phyloP scores from a whole-genome alignment of 2,329 filamentous ascomycete species.

The Arthrinium puccinioides region DNA sequence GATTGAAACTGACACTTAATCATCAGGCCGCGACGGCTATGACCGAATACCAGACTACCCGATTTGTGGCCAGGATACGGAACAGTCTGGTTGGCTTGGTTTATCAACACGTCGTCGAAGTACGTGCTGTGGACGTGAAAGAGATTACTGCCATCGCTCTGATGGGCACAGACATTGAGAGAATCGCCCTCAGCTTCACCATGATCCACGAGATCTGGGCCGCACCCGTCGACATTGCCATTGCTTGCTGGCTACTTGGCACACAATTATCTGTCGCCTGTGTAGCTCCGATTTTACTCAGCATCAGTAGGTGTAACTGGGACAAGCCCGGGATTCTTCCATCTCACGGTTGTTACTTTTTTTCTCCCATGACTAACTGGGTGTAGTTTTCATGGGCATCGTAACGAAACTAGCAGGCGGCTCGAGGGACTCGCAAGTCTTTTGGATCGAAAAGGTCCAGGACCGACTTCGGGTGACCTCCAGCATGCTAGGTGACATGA shows the following conservation, averaged over 20 bases:
- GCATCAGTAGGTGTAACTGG: constrained; percentile 3
- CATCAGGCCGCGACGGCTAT: constrained; percentile 12
- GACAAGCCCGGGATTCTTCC: background rate
- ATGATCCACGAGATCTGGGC: constrained; percentile 22
- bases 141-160: constrained; percentile 22
- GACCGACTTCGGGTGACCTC: constrained; percentile 32
- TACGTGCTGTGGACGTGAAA: constrained; percentile 13
- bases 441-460: constrained; percentile 36
- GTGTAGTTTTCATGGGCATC: constrained; percentile 9
- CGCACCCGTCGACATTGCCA: constrained; percentile 15
- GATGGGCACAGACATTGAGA: constrained; percentile 26
- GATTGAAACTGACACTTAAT: background rate
- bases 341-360: too few relatives aligned
- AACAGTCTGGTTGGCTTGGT: constrained; percentile 16
- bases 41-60: constrained; percentile 15
- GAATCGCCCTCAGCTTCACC: constrained; percentile 15
- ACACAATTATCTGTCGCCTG: constrained; percentile 19
- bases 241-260: constrained; percentile 22
- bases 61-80: constrained; percentile 14
- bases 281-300: constrained; percentile 16
- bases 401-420: constrained; percentile 10
- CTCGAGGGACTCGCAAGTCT: constrained; percentile 17
- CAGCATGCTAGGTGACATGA: constrained; percentile 34
- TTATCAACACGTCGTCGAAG: constrained; percentile 14
- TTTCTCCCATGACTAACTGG: background rate